These are phyloP conservation scores for Dichomitus squalens DNA, from an alignment of 1,284 basidiomycete species.

Conservation along the genomic window DNA sequence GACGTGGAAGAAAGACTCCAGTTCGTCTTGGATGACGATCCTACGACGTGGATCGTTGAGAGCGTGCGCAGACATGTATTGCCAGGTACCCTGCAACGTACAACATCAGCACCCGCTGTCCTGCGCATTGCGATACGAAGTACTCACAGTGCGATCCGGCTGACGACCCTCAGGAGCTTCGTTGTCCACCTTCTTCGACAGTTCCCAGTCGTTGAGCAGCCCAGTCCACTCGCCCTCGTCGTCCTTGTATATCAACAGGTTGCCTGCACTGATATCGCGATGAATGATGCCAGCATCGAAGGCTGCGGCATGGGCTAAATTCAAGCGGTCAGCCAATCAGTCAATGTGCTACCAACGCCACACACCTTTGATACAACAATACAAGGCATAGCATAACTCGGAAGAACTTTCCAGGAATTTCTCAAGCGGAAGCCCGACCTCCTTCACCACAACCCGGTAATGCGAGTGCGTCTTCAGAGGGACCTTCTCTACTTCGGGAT, in stretches of 20 bases:
- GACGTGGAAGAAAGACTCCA: background rate
- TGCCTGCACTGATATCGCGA: constrained; percentile 15
- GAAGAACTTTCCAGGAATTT: background rate
- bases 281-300: constrained; percentile 2
- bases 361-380: constrained; percentile 3
- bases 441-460: constrained; percentile 15
- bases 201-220: constrained; percentile 9
- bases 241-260: background rate
- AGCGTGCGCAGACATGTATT: background rate
- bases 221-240: background rate
- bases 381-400: background rate
- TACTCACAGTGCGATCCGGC: background rate
- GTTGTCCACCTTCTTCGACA: background rate
- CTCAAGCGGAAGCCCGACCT: constrained; percentile 12
- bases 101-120: background rate
- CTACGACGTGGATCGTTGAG: background rate
- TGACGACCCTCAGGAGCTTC: background rate
- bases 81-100: background rate
- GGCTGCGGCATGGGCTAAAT: background rate
- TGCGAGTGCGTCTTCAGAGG: constrained; percentile 10
- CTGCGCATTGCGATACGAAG: background rate
- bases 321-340: background rate
- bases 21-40: background rate
- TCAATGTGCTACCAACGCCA: background rate
- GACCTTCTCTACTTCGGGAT: background rate